These are phyloP conservation scores for Suillus cothurnatus DNA, from an alignment of 768 basidiomycete genomes.

Conservation along the genomic window DNA sequence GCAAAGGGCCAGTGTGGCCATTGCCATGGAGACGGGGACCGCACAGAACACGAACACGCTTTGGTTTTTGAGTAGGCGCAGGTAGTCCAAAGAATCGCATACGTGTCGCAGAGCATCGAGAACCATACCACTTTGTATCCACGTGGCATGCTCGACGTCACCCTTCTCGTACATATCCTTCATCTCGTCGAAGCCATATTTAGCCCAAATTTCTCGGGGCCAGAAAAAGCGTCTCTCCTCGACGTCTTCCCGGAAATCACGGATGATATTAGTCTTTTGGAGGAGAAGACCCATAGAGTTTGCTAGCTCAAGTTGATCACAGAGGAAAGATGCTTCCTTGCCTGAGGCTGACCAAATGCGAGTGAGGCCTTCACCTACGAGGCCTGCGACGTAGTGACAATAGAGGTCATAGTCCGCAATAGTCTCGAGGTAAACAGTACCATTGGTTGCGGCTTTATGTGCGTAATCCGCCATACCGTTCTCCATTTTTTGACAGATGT, in stretches of 20 bases:
- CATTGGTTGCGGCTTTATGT: constrained; percentile 74
- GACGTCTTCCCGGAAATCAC: constrained; percentile 91
- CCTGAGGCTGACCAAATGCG: constrained; percentile 84
- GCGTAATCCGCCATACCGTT: constrained; percentile 96
- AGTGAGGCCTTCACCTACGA: constrained; percentile 95
- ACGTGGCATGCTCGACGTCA: constrained; percentile 66
- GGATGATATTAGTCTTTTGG: constrained; percentile 98
- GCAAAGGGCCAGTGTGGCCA: constrained; percentile 89
- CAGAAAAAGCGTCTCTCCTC: constrained; percentile 89
- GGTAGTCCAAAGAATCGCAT: constrained; percentile 87
- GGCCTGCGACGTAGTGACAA: constrained; percentile 97
- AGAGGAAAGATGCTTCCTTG: constrained; percentile 77
- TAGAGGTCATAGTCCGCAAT: constrained; percentile 93
- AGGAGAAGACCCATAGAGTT: constrained; percentile 96
- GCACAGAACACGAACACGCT: constrained; percentile 95
- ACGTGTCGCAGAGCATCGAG: constrained; percentile 86
- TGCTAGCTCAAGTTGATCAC: constrained; percentile 80
- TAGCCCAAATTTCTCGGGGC: constrained; percentile 91
- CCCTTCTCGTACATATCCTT: constrained; percentile 63
- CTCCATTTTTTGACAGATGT: constrained; percentile 87
- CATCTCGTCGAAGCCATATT: constrained; percentile 73
- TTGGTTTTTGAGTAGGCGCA: constrained; percentile 85
- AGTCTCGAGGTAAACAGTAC: constrained; percentile 69
- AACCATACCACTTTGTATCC: constrained; percentile 87
- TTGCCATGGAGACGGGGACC: constrained; percentile 93